Evolutionary conservation across 1,284 basidiomycete genomes (phyloP), one percentile per base, ranked within the genome.

Genomic region (Leccinum angustisporum): DNA sequence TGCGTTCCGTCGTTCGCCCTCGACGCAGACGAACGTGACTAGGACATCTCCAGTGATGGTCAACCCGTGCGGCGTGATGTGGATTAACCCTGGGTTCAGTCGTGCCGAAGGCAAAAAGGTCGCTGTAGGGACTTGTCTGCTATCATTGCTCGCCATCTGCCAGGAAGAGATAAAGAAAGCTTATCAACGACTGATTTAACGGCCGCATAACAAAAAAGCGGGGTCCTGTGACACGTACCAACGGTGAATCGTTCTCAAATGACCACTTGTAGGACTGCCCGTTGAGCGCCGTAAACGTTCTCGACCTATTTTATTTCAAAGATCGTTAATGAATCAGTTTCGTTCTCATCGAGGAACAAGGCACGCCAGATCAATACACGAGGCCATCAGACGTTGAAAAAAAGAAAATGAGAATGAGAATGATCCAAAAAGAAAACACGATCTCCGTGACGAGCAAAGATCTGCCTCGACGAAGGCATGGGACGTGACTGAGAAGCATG

Each of bases 251-350:
- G 4, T 75, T 75, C 34, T 73, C 69, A 43, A 75, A 73, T 27
- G 73, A 70, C 72, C 75, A 73, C 61, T 73, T 73, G 59, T 73
- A 76, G 7, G 72, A 73, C 46, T 76, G 69, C 21, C 73, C 72
- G 56, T 73, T 73, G 66, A 74, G 68, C 14, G 75, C 74, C 40
- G 69, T 76, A 43, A 73, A 73, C 54, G 72, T 74, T 30, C 72
- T 65, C 31, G 75, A 75, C 55, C 72, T 73, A 50, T 52, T 56
- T 48, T 55, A 4, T 14, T 52, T 30, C 50, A 30, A 51, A 51
- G 8, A 27, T 51, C 2, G 25, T 30, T 30, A 8, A 52, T 30
- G 21, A 16, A 27, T n/a, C 25, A 25, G 34, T 55, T 38, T 31
- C 30, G 27, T 46, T 50, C 38, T n/a, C 13, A 63, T 68, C 63